A percentile compares a stretch with the other conserved stretches of the same genome.
These are phyloP conservation scores for Ustilago nuda DNA, from an alignment of 1,284 basidiomycete species.

Conservation along the genomic window DNA sequence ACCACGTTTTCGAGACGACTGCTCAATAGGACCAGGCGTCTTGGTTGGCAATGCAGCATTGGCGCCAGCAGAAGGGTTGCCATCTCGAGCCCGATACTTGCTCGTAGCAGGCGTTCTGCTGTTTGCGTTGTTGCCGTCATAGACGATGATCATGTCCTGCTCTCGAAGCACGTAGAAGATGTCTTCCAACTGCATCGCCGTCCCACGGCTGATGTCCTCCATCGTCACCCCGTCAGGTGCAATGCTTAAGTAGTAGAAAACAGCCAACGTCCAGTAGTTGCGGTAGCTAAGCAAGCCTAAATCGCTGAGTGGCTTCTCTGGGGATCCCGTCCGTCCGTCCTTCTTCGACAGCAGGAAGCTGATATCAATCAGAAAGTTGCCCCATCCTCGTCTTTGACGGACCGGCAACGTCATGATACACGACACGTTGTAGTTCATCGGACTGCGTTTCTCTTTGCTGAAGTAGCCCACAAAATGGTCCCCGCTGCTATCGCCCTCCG, in stretches of 20 bases:
- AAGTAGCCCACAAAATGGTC: conserved; percentile 98
- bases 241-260: conserved; percentile 74
- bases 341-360: conserved; percentile 92
- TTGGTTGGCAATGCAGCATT: background rate
- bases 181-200: conserved; percentile 92
- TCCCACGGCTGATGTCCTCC: conserved; percentile 84
- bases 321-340: conserved; percentile 93
- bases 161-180: conserved; percentile 82
- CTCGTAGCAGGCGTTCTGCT: conserved; percentile 55
- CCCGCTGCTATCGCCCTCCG: conserved; percentile 87
- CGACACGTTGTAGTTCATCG: conserved; percentile 91
- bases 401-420: conserved; percentile 99
- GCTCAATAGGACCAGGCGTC: background rate
- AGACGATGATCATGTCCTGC: conserved; percentile 79
- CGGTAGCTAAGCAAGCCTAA: conserved; percentile 91
- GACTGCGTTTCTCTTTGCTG: conserved; percentile 96
- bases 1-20: conserved; percentile 37
- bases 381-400: conserved; percentile 88
- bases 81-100: conserved; percentile 52
- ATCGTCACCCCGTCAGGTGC: conserved; percentile 41
- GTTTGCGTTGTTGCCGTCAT: conserved; percentile 54
- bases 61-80: conserved; percentile 11
- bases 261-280: conserved; percentile 93
- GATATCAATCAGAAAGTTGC: conserved; percentile 88
- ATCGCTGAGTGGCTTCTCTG: conserved; percentile 97